Conservation (phyloP, 129 eudicot genomes). For the Saussurea involucrata region DNA sequence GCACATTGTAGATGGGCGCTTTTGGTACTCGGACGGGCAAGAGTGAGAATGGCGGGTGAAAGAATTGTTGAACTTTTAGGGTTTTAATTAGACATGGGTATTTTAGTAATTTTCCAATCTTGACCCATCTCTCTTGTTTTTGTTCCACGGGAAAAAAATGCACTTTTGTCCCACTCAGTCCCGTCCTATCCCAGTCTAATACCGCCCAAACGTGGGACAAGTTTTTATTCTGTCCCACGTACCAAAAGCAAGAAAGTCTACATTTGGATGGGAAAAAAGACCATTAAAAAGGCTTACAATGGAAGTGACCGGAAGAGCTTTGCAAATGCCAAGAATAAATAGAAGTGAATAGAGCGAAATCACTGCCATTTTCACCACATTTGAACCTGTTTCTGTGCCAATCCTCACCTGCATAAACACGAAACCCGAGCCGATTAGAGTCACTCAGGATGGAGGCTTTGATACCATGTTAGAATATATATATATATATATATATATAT, state of each 20-base stretch:
- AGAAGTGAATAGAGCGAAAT: conserved; percentile 49
- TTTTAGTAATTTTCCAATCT: background rate
- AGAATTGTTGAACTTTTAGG: too few species aligned
- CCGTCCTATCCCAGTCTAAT: too few species aligned
- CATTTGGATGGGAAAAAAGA: conserved; percentile 1
- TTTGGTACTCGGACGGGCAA: too few species aligned
- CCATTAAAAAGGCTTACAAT: conserved; percentile 42
- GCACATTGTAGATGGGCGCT: background rate
- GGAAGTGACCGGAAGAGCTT: conserved; percentile 61
- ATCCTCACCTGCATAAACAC: conserved; percentile 58
- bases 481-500: too few species aligned
- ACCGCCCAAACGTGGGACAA: background rate
- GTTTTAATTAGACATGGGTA: too few species aligned
- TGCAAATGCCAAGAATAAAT: conserved; percentile 42
- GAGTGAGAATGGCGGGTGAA: too few species aligned
- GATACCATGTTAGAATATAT: background rate
- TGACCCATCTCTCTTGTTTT: background rate
- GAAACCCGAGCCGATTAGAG: background rate
- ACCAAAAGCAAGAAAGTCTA: background rate
- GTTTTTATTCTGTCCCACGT: background rate
- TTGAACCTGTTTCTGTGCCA: conserved; percentile 66
- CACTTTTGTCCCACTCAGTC: background rate
- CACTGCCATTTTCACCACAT: conserved; percentile 58
- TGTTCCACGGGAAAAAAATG: background rate
- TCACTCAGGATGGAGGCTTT: background rate